Base-by-base conservation (phyloP, 805 yeast species). In the Pichia deserticola region DNA sequence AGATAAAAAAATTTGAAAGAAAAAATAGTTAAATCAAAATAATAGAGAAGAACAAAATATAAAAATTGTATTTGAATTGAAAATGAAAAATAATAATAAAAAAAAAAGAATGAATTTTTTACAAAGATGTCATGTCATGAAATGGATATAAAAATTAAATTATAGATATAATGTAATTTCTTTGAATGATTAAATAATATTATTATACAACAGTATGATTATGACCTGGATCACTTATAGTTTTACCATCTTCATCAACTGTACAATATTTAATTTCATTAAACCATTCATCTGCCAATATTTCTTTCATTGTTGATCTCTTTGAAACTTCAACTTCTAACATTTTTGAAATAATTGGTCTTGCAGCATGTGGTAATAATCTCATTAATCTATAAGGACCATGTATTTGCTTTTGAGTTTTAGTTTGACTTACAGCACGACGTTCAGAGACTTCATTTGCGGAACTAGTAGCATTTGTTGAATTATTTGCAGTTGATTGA, bases 301-400 rank as follows among this genome's bases (percentile, higher is more conserved):
- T 76, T 34, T 84, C 89, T 33, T 76, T 76, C 60, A 86, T 67
- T 1, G 86, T 76, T 1, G 89, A 87, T 59, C 95, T 75, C 51
- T 74, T 69, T 1, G 51, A 50, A 10, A 85, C 82, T 55, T 85
- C 87, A 13, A 84, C 71, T 46, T 73, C 73, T 30, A 86, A 66
- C 81, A 86, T 84, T 51, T 68, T 73, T 28, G 85, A 81, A 33
- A 86, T 72, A 10, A 86, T 71, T 11, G 92, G 93, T 65, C 95
- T 76, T 13, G 93, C 72, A 7, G 92, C 89, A 64, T 86, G 95
- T 5, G 95, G 95, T 36, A 86, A 67, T 45, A 86, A 69, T 67
- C 95, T 77, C 83, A 86, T 79, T 55, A 86, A 69, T 62, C 95
- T 73, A 67, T 86, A 86, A 10, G 93, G 92, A 7, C 95, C 95